A percentile compares a stretch with the other conserved stretches of the same genome.
Evolutionary conservation across 1,284 basidiomycete species (phyloP).

Genomic region (Apiotrichum gamsii): DNA sequence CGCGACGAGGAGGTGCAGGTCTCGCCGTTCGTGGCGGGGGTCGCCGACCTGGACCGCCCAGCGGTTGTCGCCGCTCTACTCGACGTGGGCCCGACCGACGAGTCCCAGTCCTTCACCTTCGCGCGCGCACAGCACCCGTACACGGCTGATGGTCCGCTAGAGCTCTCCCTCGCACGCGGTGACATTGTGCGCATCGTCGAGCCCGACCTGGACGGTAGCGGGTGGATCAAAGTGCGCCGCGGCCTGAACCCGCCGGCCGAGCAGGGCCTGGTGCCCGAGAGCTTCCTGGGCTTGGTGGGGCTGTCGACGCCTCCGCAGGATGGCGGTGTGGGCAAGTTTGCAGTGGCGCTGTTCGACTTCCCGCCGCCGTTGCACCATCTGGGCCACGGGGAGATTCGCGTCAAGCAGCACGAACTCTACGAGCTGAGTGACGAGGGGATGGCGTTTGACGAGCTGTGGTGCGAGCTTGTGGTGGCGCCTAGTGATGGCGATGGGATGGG

Average conservation of each 20-base stretch:
- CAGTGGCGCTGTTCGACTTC: constrained; percentile 16
- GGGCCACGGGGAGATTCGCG: constrained; percentile 8
- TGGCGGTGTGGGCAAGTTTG: constrained; percentile 15
- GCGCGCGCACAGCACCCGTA: constrained; percentile 12
- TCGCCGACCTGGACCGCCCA: constrained; percentile 6
- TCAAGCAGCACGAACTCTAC: constrained; percentile 14
- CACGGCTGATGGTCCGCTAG: constrained; percentile 2
- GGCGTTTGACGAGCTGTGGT: constrained; percentile 18
- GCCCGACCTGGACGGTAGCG: constrained; percentile 17
- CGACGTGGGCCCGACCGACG: neutral
- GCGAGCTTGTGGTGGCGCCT: constrained; percentile 18
- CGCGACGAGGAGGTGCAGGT: constrained; percentile 18
- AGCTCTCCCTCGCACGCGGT: constrained; percentile 6
- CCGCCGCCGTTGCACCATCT: constrained; percentile 10
- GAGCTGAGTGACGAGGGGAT: constrained; percentile 20
- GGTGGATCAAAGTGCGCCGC: constrained; percentile 16
- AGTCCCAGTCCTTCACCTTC: neutral
- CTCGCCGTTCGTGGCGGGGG: constrained; percentile 12
- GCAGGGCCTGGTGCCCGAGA: constrained; percentile 15
- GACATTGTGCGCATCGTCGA: constrained; percentile 19
- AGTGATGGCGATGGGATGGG: constrained; percentile 3
- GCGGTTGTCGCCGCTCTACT: constrained; percentile 11
- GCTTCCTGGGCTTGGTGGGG: constrained; percentile 9
- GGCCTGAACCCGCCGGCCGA: constrained; percentile 5
- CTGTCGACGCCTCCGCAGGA: constrained; percentile 7